Evolutionary conservation across 805 yeast genomes (phyloP).

Genomic region (Kodamaea kaohsiungensis): DNA sequence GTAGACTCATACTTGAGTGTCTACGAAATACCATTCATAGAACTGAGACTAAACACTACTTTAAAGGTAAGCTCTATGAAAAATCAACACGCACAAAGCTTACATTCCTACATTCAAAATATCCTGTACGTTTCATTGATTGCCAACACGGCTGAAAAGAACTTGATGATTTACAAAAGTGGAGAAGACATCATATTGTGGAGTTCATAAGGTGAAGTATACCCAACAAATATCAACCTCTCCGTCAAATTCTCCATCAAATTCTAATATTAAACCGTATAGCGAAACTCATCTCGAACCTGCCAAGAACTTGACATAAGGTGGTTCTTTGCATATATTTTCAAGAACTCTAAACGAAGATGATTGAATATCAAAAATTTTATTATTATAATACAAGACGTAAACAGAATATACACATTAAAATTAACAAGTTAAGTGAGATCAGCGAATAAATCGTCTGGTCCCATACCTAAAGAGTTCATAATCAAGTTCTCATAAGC

Average conservation of each 20-base stretch:
- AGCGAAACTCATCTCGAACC: no score
- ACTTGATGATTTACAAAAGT: not conserved
- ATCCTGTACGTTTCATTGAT: not conserved
- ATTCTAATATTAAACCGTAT: no score
- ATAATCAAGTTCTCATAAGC: constrained; percentile 8
- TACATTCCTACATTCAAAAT: not conserved
- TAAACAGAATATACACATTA: not conserved
- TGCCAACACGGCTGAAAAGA: not conserved
- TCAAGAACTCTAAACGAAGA: no score
- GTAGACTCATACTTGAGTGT: constrained; percentile 9
- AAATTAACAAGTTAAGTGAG: not conserved
- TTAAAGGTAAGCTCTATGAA: not conserved
- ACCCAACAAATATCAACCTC: no score
- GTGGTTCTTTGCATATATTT: no score
- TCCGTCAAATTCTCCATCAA: no score
- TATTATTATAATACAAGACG: not conserved
- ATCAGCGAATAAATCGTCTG: constrained; percentile 7
- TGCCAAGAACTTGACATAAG: no score
- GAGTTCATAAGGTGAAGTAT: not conserved
- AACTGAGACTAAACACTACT: not conserved
- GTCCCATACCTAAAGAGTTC: constrained; percentile 10
- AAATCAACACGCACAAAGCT: not conserved
- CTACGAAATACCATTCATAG: not conserved
- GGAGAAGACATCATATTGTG: constrained; percentile 1
- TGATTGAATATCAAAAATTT: not conserved